phyloP scores from a whole-genome alignment of 2,329 filamentous ascomycete genomes.

The Ceratocystis papillata region DNA sequence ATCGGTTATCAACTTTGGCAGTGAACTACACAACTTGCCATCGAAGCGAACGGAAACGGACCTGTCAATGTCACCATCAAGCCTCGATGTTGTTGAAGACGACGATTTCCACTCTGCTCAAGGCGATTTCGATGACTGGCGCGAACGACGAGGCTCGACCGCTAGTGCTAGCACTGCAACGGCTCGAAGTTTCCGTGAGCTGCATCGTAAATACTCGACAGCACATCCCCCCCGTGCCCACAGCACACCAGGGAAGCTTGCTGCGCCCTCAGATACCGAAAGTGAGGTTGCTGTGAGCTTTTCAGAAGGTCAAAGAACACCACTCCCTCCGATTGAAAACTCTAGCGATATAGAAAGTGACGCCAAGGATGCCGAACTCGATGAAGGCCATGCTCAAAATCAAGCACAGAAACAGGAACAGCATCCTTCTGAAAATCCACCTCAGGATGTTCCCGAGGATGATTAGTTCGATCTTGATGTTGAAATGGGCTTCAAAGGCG shows the following conservation, averaged over 20 bases:
- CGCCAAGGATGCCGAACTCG: not conserved
- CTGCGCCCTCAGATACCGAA: conserved; percentile 46
- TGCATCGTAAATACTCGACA: conserved; percentile 50
- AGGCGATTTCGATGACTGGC: conserved; percentile 35
- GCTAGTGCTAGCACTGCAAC: conserved; percentile 58
- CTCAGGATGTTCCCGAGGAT: not conserved
- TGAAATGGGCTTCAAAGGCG: conserved; percentile 29
- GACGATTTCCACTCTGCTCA: conserved; percentile 47
- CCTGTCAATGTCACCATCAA: conserved; percentile 31
- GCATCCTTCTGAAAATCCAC: conserved; percentile 27
- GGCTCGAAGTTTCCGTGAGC: conserved; percentile 52
- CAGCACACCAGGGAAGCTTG: conserved; percentile 32
- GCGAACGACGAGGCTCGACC: conserved; percentile 48
- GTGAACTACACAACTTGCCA: conserved; percentile 72
- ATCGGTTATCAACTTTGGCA: conserved; percentile 89
- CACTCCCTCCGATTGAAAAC: conserved; percentile 42
- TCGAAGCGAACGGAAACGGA: conserved; percentile 45
- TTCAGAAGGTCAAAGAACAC: conserved; percentile 48
- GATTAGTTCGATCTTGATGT: conserved; percentile 12
- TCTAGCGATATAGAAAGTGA: conserved; percentile 28
- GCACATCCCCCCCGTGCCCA: conserved; percentile 39
- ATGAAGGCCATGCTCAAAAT: not conserved
- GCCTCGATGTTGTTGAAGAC: conserved; percentile 31
- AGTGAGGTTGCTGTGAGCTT: conserved; percentile 51
- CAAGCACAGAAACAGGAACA: not conserved